phyloP scores from a whole-genome alignment of 2,329 filamentous ascomycete genomes.

The Aphanocladium album region DNA sequence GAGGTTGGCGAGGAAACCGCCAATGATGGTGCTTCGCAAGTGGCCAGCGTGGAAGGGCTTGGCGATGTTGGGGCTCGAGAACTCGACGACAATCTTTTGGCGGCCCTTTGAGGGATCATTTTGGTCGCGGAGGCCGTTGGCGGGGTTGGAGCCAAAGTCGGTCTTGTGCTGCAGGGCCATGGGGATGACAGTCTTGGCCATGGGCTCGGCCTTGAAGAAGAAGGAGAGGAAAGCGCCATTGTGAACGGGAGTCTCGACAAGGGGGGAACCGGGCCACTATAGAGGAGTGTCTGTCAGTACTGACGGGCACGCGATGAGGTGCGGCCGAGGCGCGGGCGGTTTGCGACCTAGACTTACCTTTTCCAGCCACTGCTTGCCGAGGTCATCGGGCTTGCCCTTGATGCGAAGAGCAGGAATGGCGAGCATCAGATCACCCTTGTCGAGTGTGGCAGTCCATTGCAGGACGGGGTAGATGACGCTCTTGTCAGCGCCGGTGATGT shows the following conservation, averaged over 20 bases:
- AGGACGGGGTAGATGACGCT: slow-evolving; percentile 65
- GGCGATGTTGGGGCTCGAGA: slow-evolving; percentile 81
- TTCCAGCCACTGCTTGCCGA: slow-evolving; percentile 56
- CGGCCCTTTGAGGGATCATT: slow-evolving; percentile 53
- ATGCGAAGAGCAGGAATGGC: slow-evolving; percentile 75
- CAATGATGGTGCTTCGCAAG: slow-evolving; percentile 73
- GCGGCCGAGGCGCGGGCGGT: neutral
- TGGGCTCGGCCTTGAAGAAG: slow-evolving; percentile 68
- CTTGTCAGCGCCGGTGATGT: slow-evolving; percentile 15
- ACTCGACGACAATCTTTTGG: slow-evolving; percentile 70
- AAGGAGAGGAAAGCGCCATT: slow-evolving; percentile 70
- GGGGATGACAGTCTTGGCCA: slow-evolving; percentile 63
- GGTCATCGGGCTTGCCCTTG: slow-evolving; percentile 63
- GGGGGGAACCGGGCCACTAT: slow-evolving; percentile 67
- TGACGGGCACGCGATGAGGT: slow-evolving; percentile 10
- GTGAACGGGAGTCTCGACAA: slow-evolving; percentile 65
- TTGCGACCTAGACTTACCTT: slow-evolving; percentile 39
- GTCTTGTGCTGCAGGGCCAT: slow-evolving; percentile 58
- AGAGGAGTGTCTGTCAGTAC: neutral
- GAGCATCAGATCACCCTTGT: slow-evolving; percentile 77
- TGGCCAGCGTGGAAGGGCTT: slow-evolving; percentile 81
- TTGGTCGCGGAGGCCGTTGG: slow-evolving; percentile 56
- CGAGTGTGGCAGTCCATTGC: slow-evolving; percentile 72
- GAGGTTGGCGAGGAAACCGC: slow-evolving; percentile 68
- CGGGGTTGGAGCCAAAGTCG: slow-evolving; percentile 58